Evolutionary conservation across 176 grass and related monocot species (phyloP).

Genomic region (Aegilops sharonensis): DNA sequence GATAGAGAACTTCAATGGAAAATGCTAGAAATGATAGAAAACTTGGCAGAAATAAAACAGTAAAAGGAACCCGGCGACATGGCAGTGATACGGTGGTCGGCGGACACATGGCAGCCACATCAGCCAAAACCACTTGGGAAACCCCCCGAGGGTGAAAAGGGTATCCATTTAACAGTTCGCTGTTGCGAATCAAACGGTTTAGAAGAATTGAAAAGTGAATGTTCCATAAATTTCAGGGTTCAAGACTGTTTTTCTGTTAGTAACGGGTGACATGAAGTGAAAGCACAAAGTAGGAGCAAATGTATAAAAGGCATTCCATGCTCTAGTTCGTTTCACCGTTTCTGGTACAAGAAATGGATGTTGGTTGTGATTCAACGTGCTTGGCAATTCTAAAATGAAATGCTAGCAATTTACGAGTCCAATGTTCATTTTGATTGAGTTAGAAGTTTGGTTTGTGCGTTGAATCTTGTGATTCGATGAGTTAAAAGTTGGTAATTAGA

Average conservation of each 20-base stretch:
- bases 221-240: no score
- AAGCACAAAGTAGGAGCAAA: conserved; percentile 1
- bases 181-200: background rate
- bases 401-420: background rate
- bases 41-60: background rate
- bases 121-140: background rate
- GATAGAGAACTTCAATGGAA: background rate
- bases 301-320: background rate
- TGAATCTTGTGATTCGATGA: background rate
- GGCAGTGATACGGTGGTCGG: background rate
- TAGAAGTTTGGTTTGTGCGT: background rate
- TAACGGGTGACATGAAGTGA: background rate
- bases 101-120: background rate
- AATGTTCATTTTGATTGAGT: background rate
- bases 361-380: conserved; percentile 4
- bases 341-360: conserved; percentile 12
- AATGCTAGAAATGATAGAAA: background rate
- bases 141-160: background rate
- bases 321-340: background rate
- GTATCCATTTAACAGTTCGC: background rate
- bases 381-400: background rate
- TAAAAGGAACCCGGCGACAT: background rate
- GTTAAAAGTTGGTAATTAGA: background rate
- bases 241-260: background rate
- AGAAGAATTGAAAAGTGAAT: background rate